Conservation (phyloP, 306 rosid species). For the Citrullus colocynthis region DNA sequence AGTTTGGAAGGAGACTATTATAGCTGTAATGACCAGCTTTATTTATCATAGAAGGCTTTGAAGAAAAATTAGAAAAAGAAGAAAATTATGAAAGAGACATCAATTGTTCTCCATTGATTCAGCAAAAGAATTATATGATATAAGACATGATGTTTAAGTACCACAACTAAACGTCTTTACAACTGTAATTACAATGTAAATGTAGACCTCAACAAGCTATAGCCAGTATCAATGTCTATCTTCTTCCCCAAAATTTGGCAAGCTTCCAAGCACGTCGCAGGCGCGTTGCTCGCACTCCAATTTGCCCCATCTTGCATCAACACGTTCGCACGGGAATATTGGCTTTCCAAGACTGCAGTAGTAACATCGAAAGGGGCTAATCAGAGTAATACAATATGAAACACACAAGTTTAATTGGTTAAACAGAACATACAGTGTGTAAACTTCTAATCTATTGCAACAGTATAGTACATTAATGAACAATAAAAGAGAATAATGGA, state of each 20-base stretch:
- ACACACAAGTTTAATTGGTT: slow-evolving; percentile 1
- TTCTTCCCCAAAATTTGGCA: slow-evolving; percentile 23
- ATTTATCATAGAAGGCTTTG: background rate
- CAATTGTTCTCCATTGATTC: background rate
- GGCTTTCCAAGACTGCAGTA: slow-evolving; percentile 61
- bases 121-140: background rate
- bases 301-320: slow-evolving; percentile 95
- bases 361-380: background rate
- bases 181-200: background rate
- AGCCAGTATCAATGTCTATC: background rate
- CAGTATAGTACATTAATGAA: background rate
- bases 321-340: slow-evolving; percentile 63
- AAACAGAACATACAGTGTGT: background rate
- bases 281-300: slow-evolving; percentile 66
- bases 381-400: background rate
- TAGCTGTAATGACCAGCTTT: background rate
- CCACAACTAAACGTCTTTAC: background rate
- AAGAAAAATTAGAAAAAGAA: background rate
- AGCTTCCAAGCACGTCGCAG: slow-evolving; percentile 53
- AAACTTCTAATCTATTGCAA: background rate
- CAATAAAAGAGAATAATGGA: background rate
- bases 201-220: background rate
- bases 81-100: too few species aligned
- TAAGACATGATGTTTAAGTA: background rate
- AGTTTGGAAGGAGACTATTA: too few species aligned